These are phyloP conservation scores for Iris macrosiphon DNA, from an alignment of 106 monocot genomes.

Conservation along the genomic window DNA sequence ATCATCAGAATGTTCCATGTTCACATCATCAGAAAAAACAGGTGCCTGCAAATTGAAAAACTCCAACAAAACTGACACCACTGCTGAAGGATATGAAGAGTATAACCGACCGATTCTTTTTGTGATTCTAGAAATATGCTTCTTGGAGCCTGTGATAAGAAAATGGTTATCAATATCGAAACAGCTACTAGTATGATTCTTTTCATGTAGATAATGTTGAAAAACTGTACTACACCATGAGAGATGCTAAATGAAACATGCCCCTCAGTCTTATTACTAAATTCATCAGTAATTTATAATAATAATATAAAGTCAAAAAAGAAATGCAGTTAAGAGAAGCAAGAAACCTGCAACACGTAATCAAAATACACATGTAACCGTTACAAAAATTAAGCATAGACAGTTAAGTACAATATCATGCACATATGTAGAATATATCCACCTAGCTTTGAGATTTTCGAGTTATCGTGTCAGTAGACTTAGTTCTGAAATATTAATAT, in stretches of 20 bases:
- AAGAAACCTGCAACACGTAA: no score
- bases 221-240: no score
- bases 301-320: neutral
- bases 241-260: no score
- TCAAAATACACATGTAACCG: no score
- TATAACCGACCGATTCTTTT: constrained; percentile 52
- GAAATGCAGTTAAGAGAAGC: neutral
- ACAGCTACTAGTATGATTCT: neutral
- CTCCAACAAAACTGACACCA: constrained; percentile 58
- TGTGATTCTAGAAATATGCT: constrained; percentile 35
- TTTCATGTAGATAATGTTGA: neutral
- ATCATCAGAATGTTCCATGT: constrained; percentile 26
- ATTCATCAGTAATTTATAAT: neutral
- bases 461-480: no score
- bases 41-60: constrained; percentile 30
- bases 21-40: constrained; percentile 6
- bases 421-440: no score
- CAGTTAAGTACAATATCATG: no score
- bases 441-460: no score
- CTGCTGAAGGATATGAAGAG: constrained; percentile 57
- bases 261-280: no score
- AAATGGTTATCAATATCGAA: neutral
- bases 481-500: no score
- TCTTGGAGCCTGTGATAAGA: constrained; percentile 37
- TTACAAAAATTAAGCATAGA: no score